Evolutionary conservation across 129 eudicot species (phyloP).

Genomic region (Apium graveolens): DNA sequence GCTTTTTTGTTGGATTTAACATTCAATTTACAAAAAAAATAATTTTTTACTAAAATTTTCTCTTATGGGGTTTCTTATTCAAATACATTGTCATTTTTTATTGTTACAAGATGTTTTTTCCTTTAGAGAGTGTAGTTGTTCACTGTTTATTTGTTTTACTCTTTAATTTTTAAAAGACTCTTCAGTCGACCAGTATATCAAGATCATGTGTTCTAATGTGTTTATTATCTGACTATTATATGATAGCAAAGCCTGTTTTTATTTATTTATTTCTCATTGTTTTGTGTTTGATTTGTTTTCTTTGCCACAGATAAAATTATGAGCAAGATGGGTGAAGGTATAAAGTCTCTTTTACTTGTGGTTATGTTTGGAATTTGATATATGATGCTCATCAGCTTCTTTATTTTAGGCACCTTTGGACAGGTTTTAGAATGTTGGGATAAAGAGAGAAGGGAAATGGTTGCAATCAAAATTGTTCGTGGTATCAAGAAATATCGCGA

Average conservation of each 20-base stretch:
- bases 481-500: constrained; percentile 82
- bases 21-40: background rate
- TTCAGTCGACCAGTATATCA: background rate
- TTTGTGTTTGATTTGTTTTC: constrained; percentile 11
- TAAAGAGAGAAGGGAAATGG: constrained; percentile 76
- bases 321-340: constrained; percentile 94
- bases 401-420: constrained; percentile 63
- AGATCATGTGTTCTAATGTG: background rate
- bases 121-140: background rate
- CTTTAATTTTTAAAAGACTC: background rate
- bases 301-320: constrained; percentile 59
- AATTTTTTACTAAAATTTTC: background rate
- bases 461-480: constrained; percentile 76
- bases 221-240: background rate
- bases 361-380: background rate
- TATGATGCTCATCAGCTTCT: background rate
- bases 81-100: background rate
- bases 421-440: constrained; percentile 94
- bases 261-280: constrained; percentile 4
- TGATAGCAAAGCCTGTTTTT: background rate
- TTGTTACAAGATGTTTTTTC: no score
- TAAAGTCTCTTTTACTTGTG: background rate
- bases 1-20: background rate
- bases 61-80: background rate
- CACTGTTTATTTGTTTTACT: background rate